Conservation (phyloP, 2,329 filamentous ascomycete genomes). For the Penicillium frequentans region DNA sequence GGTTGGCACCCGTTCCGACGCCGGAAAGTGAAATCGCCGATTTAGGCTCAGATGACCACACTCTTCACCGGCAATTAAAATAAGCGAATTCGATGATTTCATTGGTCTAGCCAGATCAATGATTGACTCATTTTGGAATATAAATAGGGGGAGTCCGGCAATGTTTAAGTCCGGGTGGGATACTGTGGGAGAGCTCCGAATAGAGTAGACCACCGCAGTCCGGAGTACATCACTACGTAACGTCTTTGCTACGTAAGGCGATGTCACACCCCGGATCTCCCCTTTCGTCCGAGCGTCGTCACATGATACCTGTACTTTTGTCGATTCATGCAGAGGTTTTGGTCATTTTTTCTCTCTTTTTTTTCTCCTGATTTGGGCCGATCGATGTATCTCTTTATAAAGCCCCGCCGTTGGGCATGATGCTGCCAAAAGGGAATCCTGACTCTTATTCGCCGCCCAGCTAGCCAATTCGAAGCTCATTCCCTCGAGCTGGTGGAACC, state of each 20-base stretch:
- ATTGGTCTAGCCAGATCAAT: background rate
- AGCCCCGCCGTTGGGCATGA: slow-evolving; percentile 5
- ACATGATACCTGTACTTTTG: slow-evolving; percentile 16
- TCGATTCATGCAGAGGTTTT: background rate
- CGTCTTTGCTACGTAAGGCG: background rate
- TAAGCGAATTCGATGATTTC: background rate
- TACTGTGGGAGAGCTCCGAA: no score
- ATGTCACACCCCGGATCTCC: slow-evolving; percentile 23
- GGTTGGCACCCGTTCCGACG: slow-evolving; percentile 27
- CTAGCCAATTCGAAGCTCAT: background rate
- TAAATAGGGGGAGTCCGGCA: background rate
- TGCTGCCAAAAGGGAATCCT: background rate
- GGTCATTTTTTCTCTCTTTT: no score
- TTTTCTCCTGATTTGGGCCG: background rate
- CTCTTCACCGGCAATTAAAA: background rate
- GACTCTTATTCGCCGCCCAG: background rate
- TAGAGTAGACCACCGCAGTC: no score
- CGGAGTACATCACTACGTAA: background rate
- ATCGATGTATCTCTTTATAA: background rate
- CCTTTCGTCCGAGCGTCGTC: slow-evolving; percentile 27
- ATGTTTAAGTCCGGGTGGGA: background rate
- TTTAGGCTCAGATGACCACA: slow-evolving; percentile 1
- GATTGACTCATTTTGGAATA: no score
- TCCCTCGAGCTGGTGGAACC: background rate
- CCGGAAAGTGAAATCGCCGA: slow-evolving; percentile 17